Evolutionary conservation across 2,329 filamentous ascomycete genomes (phyloP), one percentile per base, ranked within the genome.

Genomic region (Cercospora sp.): DNA sequence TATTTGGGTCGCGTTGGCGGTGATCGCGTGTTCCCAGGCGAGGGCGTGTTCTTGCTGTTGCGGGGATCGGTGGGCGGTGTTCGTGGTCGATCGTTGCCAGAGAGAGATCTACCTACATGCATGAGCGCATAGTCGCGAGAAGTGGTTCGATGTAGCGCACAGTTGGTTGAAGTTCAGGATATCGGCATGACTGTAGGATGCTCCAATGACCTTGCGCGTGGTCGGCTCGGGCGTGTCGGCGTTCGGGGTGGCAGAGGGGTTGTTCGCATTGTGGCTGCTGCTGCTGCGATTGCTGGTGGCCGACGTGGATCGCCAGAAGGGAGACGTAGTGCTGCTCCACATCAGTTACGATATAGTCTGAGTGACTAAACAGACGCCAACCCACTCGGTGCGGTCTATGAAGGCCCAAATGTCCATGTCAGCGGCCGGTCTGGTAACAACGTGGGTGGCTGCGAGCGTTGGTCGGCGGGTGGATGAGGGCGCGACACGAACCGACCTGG

Each of bases 101-200:
- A 71, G 30, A 76, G 43, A n/a, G 71, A 76, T 62, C 74, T 76
- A 63, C 10, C 60, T 64, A 64, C 49, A 64, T 43, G 62, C 51
- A 58, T 64, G 62, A 64, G 62, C 62, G 12, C 26, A 51, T 45
- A 10, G 61, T 63, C 60, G 16, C 34, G 43, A 51, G n/a, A 21
- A 37, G 13, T 45, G 12, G 28, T 10, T 13, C 37, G 26, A 49
- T 28, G 18, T 18, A 57, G 34, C 80, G 86, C 86, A 95, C 92
- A 94, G 75, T 30, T 89, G 88, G 77, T 93, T 92, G 77, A 94
- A 91, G 80, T 94, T 97, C 75, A 97, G 85, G 77, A 97, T 92
- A 81, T 98, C 94, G 30, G 94, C 92, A 81, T 99, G 95, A 13
- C 95, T 98, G 79, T 99, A 99, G 57, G 94, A 91, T 66, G 95